These are phyloP conservation scores for Linderniella brevidens DNA, from an alignment of 257 asterid genomes.

Conservation along the genomic window DNA sequence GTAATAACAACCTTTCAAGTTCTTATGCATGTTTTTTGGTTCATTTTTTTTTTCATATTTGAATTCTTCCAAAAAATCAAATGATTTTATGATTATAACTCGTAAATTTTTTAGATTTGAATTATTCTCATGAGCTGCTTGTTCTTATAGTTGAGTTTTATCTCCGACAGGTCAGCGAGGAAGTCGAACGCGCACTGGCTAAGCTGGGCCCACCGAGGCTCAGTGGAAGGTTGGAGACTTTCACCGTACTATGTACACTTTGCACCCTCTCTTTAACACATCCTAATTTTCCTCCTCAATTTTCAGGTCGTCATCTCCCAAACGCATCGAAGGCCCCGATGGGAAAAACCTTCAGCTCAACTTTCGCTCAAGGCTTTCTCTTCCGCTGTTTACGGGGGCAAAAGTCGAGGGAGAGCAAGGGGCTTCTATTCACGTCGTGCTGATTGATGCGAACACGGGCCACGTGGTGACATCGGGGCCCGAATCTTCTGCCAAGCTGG, in stretches of 20 bases:
- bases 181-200: conserved; percentile 93
- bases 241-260: conserved; percentile 1
- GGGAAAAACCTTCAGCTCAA: conserved; percentile 88
- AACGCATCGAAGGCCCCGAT: conserved; percentile 78
- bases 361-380: conserved; percentile 67
- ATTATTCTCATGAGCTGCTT: not conserved
- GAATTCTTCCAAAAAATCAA: not conserved
- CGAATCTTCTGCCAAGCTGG: conserved; percentile 75
- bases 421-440: conserved; percentile 72
- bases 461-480: conserved; percentile 75
- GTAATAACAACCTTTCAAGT: conserved; percentile 21
- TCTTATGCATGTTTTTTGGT: conserved; percentile 10
- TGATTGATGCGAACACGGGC: conserved; percentile 58
- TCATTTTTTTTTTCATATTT: not conserved
- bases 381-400: conserved; percentile 95
- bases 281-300: conserved; percentile 1
- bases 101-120: not conserved
- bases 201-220: conserved; percentile 78
- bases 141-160: conserved; percentile 1
- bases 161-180: conserved; percentile 86
- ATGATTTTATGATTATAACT: not conserved
- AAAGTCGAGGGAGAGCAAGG: conserved; percentile 98
- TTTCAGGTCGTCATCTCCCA: conserved; percentile 64
- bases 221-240: conserved; percentile 49
- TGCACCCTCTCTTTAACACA: conserved; percentile 2